Evolutionary conservation across 139 green algal species (phyloP).

Genomic region (Dunaliella primolecta): DNA sequence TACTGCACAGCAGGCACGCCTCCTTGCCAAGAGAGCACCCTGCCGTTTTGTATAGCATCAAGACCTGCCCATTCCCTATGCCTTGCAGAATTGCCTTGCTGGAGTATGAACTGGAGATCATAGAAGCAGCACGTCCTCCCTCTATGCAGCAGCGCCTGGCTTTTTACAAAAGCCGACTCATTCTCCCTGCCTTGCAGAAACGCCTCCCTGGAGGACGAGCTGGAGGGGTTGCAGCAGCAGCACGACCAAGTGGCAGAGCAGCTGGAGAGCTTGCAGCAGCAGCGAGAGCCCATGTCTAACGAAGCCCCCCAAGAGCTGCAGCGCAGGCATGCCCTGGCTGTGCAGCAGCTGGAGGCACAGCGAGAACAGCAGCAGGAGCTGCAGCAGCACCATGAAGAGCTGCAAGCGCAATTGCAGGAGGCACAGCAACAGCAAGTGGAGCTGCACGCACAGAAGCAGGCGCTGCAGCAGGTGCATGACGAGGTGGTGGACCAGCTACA

Average conservation of each 20-base stretch:
- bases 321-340: not conserved
- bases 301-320: slow-evolving; percentile 1
- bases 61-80: too few species aligned
- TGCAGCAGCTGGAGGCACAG: not conserved
- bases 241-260: not conserved
- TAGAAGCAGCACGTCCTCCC: too few species aligned
- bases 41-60: too few species aligned
- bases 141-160: too few species aligned
- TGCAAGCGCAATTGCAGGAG: not conserved
- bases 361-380: not conserved
- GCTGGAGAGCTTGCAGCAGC: not conserved
- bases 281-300: not conserved
- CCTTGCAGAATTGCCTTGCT: too few species aligned
- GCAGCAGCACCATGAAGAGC: not conserved
- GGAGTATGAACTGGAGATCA: too few species aligned
- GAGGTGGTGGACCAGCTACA: not conserved
- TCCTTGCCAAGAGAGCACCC: too few species aligned
- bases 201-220: not conserved
- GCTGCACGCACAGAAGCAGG: not conserved
- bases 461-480: not conserved
- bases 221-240: not conserved
- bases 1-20: too few species aligned
- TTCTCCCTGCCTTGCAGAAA: too few species aligned
- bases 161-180: too few species aligned
- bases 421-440: not conserved